phyloP scores from a whole-genome alignment of 345 rosid species.

The Bruguiera parviflora region DNA sequence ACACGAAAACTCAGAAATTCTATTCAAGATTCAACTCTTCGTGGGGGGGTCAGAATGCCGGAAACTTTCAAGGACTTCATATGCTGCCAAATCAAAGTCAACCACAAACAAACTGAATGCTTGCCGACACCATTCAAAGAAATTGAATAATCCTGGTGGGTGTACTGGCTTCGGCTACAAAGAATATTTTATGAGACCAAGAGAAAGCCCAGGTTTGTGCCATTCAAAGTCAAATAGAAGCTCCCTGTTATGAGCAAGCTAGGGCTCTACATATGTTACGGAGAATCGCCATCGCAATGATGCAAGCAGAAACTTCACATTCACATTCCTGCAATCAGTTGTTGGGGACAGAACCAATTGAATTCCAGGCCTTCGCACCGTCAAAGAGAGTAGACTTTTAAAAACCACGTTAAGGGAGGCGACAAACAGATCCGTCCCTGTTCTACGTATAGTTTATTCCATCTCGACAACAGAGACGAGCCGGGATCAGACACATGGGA shows the following conservation, averaged over 20 bases:
- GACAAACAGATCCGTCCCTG: not conserved
- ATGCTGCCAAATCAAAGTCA: constrained; percentile 24
- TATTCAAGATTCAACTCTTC: constrained; percentile 1
- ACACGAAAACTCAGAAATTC: not conserved
- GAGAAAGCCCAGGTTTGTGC: not conserved
- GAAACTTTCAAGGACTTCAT: not conserved
- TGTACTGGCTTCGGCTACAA: no score
- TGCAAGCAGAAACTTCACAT: constrained; percentile 8
- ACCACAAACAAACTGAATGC: not conserved
- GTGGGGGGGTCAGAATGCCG: not conserved
- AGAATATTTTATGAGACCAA: not conserved
- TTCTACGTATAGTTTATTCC: constrained; percentile 1
- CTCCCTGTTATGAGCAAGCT: not conserved
- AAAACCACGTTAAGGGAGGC: not conserved
- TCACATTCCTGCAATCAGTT: constrained; percentile 12
- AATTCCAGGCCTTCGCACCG: not conserved
- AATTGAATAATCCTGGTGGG: not conserved
- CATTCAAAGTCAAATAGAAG: constrained; percentile 15
- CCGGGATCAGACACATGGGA: no score
- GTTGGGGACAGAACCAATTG: not conserved
- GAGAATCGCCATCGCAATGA: constrained; percentile 7
- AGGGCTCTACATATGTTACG: not conserved
- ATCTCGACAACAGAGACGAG: constrained; percentile 1
- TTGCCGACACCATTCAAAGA: not conserved
- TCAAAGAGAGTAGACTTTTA: not conserved